Base-by-base conservation (phyloP, 345 rosid genomes). In the thale cress (Arabidopsis thaliana) region DNA sequence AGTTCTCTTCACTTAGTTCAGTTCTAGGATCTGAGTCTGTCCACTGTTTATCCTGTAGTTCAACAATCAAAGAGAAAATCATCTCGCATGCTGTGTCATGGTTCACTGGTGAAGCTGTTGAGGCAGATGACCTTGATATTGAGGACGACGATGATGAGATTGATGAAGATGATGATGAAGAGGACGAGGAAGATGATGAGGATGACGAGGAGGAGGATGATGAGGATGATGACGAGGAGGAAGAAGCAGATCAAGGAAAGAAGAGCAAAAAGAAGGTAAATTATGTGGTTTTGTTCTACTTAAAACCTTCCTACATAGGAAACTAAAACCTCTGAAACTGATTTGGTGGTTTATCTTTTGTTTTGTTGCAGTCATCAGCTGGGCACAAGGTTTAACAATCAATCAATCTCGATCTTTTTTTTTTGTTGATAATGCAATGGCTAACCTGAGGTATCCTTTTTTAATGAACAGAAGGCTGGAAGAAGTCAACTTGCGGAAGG, bases 71-170 rank as follows among this genome's bases (percentile, higher is more conserved):
- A 73, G 97, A 91, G 36, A 89, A 91, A 78, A 87, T 96, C 70
- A 91, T 93, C 37, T 87, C 99, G 2, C 98, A 88, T 77, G 98
- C 98, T 51, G 97, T 96, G 41, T 93, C 96, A 53, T 96, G 98
- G 98, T 96, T 76, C 79, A 96, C 97, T 0, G 99, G 99, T n/a
- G 99, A 96, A 83, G 98, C 98, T 58, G 80, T 86, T 16, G 83
- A 82, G 13, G 90, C 82, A 7, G 94, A 89, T 46, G 97, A 88
- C 30, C 78, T 90, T 10, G 96, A 86, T 2, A 63, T 80, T 13
- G 97, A 84, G 0, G 92, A 86, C 0, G 91, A 81, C 0, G 91
- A 84, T 0, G 87, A 83, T 0, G 91, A 85, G 0, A 79, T 48
- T 0, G 90, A 83, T 0, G 85, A 70, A 0, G 88, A 83, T 0